These are phyloP conservation scores for Onygenales sp. DNA, from an alignment of 2,329 filamentous ascomycete species.

Conservation along the genomic window DNA sequence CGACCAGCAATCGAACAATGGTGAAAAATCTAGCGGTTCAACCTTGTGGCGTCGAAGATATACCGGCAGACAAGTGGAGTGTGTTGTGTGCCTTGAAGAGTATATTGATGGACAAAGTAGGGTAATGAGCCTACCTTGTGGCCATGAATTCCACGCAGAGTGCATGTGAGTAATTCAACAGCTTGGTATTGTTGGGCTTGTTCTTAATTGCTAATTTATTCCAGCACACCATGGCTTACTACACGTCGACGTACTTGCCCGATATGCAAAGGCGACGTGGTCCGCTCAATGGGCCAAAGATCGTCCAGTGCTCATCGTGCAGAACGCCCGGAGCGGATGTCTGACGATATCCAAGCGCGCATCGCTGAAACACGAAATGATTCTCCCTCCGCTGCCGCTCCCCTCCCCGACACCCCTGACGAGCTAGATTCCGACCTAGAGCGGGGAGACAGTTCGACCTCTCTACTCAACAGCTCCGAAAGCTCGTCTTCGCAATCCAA, in stretches of 20 bases:
- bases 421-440: constrained; percentile 35
- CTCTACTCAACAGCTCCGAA: constrained; percentile 20
- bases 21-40: constrained; percentile 39
- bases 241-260: constrained; percentile 94
- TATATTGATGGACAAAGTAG: constrained; percentile 88
- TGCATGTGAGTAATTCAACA: constrained; percentile 72
- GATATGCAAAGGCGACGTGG: constrained; percentile 96
- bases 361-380: constrained; percentile 37
- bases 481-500: constrained; percentile 23
- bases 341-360: constrained; percentile 36
- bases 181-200: background rate
- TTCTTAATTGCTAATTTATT: background rate
- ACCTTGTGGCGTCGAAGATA: constrained; percentile 46
- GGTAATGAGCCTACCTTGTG: constrained; percentile 95
- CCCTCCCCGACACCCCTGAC: constrained; percentile 29
- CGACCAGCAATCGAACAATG: constrained; percentile 5
- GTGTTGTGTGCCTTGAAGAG: constrained; percentile 92
- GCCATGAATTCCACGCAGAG: constrained; percentile 93
- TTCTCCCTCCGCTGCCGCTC: constrained; percentile 42
- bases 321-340: constrained; percentile 30
- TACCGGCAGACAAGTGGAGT: constrained; percentile 65
- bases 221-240: constrained; percentile 89
- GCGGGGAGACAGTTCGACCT: constrained; percentile 26
- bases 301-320: background rate
- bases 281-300: constrained; percentile 42